Conservation (phyloP, 768 basidiomycete species). For the Xerocomellus intermedius region DNA sequence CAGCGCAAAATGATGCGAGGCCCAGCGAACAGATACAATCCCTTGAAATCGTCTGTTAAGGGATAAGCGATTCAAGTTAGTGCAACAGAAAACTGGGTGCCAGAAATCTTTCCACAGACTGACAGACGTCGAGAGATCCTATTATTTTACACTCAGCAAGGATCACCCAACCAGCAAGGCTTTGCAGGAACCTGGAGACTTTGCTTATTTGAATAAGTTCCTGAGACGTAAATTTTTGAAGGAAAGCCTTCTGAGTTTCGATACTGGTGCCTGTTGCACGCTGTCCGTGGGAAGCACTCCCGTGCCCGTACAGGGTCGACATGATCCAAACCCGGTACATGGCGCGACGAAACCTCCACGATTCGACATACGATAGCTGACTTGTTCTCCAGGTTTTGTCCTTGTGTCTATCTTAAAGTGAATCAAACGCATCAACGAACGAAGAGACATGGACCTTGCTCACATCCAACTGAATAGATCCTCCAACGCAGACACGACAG, state of each 20-base stretch:
- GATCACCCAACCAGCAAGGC: conserved; percentile 5
- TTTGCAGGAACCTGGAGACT: conserved; percentile 4
- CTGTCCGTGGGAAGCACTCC: not conserved
- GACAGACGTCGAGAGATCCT: conserved; percentile 14
- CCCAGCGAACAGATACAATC: conserved; percentile 17
- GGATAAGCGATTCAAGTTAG: not conserved
- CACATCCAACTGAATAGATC: conserved; percentile 19
- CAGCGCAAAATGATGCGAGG: conserved; percentile 15
- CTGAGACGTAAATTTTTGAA: conserved; percentile 13
- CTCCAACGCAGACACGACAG: conserved; percentile 14
- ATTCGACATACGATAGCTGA: conserved; percentile 14
- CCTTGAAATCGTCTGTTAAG: conserved; percentile 11
- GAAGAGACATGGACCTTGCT: not conserved
- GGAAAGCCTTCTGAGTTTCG: conserved; percentile 11
- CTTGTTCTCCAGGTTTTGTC: conserved; percentile 9
- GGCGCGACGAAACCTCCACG: conserved; percentile 11
- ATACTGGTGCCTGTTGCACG: not conserved
- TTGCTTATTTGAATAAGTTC: conserved; percentile 19
- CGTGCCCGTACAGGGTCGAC: conserved; percentile 7
- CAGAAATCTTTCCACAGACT: not conserved
- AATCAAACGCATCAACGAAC: not conserved
- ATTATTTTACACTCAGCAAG: not conserved
- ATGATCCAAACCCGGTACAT: conserved; percentile 13
- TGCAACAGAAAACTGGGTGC: not conserved
- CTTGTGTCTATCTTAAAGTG: conserved; percentile 8